Evolutionary conservation across 1,139 yeast genomes (phyloP).

Genomic region (Yamadazyma sp.): DNA sequence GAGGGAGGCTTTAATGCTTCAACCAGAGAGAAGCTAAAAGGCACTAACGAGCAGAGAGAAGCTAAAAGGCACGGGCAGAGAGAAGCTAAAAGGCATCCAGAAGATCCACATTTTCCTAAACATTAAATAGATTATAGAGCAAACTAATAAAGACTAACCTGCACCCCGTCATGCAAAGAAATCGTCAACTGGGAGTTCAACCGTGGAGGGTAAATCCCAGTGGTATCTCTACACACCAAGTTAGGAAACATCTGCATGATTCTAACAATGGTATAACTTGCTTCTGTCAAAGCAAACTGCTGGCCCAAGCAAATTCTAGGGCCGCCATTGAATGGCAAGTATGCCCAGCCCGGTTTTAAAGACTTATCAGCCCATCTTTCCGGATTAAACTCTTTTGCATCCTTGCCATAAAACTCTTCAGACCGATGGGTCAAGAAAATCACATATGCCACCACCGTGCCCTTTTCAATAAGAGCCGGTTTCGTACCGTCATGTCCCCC

Average conservation of each 20-base stretch:
- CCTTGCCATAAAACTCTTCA: constrained; percentile 46
- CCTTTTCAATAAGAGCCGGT: constrained; percentile 48
- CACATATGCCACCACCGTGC: constrained; percentile 44
- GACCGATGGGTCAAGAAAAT: constrained; percentile 51
- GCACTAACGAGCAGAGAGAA: too few species aligned
- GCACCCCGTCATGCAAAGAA: constrained; percentile 25
- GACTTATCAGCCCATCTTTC: constrained; percentile 37
- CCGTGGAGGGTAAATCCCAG: constrained; percentile 27
- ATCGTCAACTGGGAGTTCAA: constrained; percentile 32
- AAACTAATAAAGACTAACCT: constrained; percentile 16
- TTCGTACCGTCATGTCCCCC: constrained; percentile 44
- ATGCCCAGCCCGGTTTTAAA: constrained; percentile 50
- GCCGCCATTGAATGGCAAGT: constrained; percentile 61
- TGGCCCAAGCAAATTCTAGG: constrained; percentile 64
- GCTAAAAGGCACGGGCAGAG: too few species aligned
- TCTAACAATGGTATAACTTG: constrained; percentile 44
- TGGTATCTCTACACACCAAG: constrained; percentile 26
- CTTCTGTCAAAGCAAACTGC: constrained; percentile 59
- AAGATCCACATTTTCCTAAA: not conserved
- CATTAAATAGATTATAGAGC: not conserved
- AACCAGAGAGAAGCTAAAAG: too few species aligned
- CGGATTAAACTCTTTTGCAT: constrained; percentile 47
- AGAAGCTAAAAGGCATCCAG: too few species aligned
- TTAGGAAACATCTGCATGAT: constrained; percentile 42
- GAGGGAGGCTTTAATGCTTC: too few species aligned